Conservation (phyloP, 345 rosid species). For the Salix exigua region DNA sequence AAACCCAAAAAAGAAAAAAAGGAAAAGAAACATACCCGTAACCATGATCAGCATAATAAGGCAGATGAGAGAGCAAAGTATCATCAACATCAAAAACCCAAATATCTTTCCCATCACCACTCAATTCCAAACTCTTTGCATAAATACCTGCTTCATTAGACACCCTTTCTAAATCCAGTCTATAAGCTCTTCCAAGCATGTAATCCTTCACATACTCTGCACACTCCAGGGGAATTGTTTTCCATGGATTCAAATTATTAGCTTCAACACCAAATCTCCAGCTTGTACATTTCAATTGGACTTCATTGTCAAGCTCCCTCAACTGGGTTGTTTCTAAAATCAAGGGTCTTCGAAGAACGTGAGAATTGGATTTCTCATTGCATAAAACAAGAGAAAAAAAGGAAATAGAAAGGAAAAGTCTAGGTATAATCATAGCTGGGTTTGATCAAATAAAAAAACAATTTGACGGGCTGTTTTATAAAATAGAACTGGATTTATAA, state of each 20-base stretch:
- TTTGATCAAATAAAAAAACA: background rate
- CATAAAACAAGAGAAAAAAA: slow-evolving; percentile 33
- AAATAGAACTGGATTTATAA: too few relatives aligned
- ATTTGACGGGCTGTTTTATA: too few relatives aligned
- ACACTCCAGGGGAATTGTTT: slow-evolving; percentile 69
- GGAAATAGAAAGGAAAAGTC: slow-evolving; percentile 34
- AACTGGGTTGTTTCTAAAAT: slow-evolving; percentile 40
- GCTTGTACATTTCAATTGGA: slow-evolving; percentile 62
- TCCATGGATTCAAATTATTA: slow-evolving; percentile 79
- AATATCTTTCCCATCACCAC: slow-evolving; percentile 66
- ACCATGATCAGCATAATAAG: slow-evolving; percentile 69
- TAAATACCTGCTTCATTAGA: slow-evolving; percentile 55
- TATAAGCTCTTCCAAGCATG: slow-evolving; percentile 58
- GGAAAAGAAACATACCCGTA: slow-evolving; percentile 47
- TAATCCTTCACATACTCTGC: slow-evolving; percentile 63
- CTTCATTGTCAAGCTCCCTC: slow-evolving; percentile 39
- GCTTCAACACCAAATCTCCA: slow-evolving; percentile 91
- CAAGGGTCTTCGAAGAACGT: slow-evolving; percentile 53
- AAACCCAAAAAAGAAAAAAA: background rate
- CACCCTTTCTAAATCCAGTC: slow-evolving; percentile 56
- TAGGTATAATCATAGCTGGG: slow-evolving; percentile 31
- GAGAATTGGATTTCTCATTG: slow-evolving; percentile 34
- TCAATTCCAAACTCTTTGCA: slow-evolving; percentile 49
- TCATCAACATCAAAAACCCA: slow-evolving; percentile 93
- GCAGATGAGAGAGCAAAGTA: slow-evolving; percentile 88